phyloP scores from a whole-genome alignment of 2,329 filamentous ascomycete species.

The Colletotrichum sp. region DNA sequence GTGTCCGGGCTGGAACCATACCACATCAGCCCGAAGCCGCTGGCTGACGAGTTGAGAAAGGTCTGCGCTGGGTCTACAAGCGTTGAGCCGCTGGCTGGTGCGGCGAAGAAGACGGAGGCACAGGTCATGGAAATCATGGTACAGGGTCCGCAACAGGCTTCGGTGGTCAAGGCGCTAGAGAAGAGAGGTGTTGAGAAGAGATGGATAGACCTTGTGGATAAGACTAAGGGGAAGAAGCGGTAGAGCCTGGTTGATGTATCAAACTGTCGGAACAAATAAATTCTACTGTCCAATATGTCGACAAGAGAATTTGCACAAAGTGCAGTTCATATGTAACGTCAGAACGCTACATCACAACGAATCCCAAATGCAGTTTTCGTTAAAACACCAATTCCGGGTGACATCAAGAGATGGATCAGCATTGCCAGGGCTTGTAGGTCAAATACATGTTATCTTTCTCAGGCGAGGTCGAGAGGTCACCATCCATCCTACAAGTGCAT shows the following conservation, averaged over 20 bases:
- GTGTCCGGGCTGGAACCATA: not conserved
- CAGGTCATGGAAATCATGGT: not conserved
- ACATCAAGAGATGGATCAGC: too few species aligned
- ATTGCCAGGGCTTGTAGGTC: too few species aligned
- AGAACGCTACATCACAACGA: not conserved
- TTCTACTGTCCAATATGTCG: not conserved
- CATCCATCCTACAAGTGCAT: fast-evolving
- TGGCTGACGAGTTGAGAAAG: not conserved
- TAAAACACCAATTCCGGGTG: fast-evolving
- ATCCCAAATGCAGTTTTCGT: fast-evolving
- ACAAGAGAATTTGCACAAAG: fast-evolving
- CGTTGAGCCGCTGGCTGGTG: not conserved
- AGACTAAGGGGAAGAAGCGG: not conserved
- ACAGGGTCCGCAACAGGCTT: not conserved
- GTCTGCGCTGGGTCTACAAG: not conserved
- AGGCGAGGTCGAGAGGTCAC: too few species aligned
- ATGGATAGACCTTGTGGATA: not conserved
- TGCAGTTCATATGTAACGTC: not conserved
- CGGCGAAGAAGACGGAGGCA: not conserved
- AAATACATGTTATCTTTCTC: too few species aligned
- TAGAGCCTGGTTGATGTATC: not conserved
- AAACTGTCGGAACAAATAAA: fast-evolving
- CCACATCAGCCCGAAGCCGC: not conserved
- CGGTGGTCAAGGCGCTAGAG: not conserved
- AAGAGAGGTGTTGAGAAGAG: not conserved